Evolutionary conservation across 1,284 basidiomycete genomes (phyloP).

Genomic region (Meripilus lineatus): DNA sequence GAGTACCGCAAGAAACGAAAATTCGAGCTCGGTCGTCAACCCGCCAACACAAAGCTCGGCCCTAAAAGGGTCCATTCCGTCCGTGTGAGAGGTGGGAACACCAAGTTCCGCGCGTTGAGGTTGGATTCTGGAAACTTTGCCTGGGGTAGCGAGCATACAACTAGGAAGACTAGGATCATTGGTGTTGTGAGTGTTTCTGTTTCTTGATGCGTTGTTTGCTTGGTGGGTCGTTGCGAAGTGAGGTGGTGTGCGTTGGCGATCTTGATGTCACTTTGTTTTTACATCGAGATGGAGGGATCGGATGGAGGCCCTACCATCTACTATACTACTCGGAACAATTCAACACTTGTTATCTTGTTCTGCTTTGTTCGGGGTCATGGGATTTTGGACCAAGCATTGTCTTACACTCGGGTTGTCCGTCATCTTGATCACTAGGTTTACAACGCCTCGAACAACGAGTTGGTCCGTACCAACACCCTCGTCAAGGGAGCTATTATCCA

Average conservation of each 20-base stretch:
- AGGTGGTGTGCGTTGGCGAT: slow-evolving; percentile 3
- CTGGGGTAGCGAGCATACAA: slow-evolving; percentile 91
- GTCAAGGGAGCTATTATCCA: slow-evolving; percentile 95
- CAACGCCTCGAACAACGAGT: slow-evolving; percentile 98
- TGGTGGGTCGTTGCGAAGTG: neutral
- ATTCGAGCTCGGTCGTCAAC: slow-evolving; percentile 95
- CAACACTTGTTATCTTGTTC: neutral
- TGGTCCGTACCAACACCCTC: slow-evolving; percentile 96
- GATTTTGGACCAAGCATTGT: neutral
- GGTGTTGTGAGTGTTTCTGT: slow-evolving; percentile 69
- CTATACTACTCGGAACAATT: neutral
- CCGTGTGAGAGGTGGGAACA: slow-evolving; percentile 89
- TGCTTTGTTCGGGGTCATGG: neutral
- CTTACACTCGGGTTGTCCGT: neutral
- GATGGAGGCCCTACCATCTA: too few relatives aligned
- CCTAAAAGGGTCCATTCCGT: slow-evolving; percentile 91
- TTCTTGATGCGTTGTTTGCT: slow-evolving; percentile 6
- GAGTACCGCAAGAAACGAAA: slow-evolving; percentile 99
- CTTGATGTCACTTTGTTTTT: neutral
- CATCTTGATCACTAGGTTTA: slow-evolving; percentile 59
- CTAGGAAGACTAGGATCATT: slow-evolving; percentile 92
- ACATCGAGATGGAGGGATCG: too few relatives aligned
- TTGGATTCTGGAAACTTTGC: slow-evolving; percentile 95
- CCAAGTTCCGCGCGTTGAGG: slow-evolving; percentile 91
- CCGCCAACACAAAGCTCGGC: slow-evolving; percentile 93